Base-by-base conservation (phyloP, 2,329 filamentous ascomycete species). In the Hypoxylon sp. region DNA sequence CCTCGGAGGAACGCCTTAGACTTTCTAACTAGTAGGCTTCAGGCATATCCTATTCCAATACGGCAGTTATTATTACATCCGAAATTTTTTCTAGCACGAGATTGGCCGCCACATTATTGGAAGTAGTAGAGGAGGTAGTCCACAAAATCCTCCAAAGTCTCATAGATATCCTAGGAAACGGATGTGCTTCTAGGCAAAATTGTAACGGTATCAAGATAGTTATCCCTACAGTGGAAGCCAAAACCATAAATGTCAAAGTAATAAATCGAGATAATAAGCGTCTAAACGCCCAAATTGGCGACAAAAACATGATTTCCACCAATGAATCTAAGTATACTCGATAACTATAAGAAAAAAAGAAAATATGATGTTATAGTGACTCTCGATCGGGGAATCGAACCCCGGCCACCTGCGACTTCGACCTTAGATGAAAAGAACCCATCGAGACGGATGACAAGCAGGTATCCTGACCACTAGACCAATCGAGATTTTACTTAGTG, bases 321-420 rank as follows among this genome's bases (percentile, higher is more conserved):
- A 42, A 42, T 19, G 7, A 42, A 42, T 1, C 15, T 3, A 19
- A 19, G 15, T n/a, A 42, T 42, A n/a, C 37, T 1, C 37, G 2
- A 42, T 42, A 19, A 5, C 5, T 2, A 44, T 1, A 44, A 4
- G 32, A 13, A 13, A 13, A n/a, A 44, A 44, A 44, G 15, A 44
- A n/a, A 7, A 44, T 17, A 19, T 7, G 1, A 21, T 21, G 2
- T n/a, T 11, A 2, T 44, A 24, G 24, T 24, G 24, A 44, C 76
- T 78, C 76, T 78, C 76, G 75, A 77, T 78, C 77, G 77, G 77
- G 77, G 74, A 75, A 76, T 76, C 72, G 74, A 76, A 76, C 74
- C 74, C 74, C 74, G 74, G 74, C 72, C 74, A 75, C 74, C 74
- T 73, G 74, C 74, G 76, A 19, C 58, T 44, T 21, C 8, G 8